Conservation (phyloP, 331 rosid genomes). For the Spiraea crenata region DNA sequence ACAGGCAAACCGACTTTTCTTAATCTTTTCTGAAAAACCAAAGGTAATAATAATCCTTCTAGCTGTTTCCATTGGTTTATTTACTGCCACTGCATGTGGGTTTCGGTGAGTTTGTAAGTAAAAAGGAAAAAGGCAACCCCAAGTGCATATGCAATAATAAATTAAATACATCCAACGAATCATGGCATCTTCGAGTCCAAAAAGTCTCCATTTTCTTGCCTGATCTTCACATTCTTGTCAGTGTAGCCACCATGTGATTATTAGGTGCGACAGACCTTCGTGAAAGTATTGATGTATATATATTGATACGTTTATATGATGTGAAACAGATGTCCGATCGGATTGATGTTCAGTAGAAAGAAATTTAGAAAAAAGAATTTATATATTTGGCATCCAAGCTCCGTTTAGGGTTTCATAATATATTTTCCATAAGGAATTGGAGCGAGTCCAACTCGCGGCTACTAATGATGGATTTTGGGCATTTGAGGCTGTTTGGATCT, state of each 20-base stretch:
- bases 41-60: not conserved
- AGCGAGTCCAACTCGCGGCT: too few species aligned
- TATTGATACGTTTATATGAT: too few species aligned
- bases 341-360: too few species aligned
- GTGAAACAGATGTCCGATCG: too few species aligned
- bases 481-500: too few species aligned
- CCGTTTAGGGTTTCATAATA: too few species aligned
- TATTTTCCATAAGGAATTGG: too few species aligned
- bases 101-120: not conserved
- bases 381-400: too few species aligned
- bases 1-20: constrained; percentile 22
- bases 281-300: not conserved
- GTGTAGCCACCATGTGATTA: not conserved
- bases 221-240: not conserved
- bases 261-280: not conserved
- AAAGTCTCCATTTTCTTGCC: constrained; percentile 11
- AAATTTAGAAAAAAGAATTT: too few species aligned
- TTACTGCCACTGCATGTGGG: constrained; percentile 26
- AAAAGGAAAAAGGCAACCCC: not conserved
- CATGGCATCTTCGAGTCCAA: constrained; percentile 20
- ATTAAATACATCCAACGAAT: not conserved
- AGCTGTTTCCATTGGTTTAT: constrained; percentile 16
- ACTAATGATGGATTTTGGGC: too few species aligned
- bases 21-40: not conserved
- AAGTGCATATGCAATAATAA: constrained; percentile 9